phyloP scores from a whole-genome alignment of 2,329 filamentous ascomycete genomes.

The Trichoderma oligosporum region DNA sequence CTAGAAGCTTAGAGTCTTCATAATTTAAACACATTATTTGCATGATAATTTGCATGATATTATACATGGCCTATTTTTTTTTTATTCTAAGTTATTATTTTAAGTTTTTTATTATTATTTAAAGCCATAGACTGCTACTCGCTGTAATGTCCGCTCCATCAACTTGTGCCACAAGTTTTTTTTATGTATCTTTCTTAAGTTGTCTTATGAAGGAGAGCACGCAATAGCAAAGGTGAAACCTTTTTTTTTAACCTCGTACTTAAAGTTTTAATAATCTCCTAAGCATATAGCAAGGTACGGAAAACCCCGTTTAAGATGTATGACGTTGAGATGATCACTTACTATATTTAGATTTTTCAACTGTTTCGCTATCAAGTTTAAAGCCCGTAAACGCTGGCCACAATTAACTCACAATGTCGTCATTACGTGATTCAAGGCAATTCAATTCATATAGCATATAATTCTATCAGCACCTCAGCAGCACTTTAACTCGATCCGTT shows the following conservation, averaged over 20 bases:
- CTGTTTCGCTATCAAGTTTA: background rate
- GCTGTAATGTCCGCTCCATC: too few relatives aligned
- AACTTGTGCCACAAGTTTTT: too few relatives aligned
- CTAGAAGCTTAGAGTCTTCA: background rate
- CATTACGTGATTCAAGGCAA: background rate
- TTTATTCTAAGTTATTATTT: background rate
- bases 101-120: background rate
- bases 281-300: background rate
- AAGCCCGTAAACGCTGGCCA: background rate
- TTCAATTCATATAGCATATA: background rate
- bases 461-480: too few relatives aligned
- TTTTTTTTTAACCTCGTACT: too few relatives aligned
- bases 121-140: too few relatives aligned
- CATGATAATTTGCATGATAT: too few relatives aligned
- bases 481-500: too few relatives aligned
- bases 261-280: too few relatives aligned
- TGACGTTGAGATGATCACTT: constrained; percentile 11
- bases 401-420: constrained; percentile 17
- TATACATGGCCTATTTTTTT: background rate
- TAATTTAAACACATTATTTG: background rate
- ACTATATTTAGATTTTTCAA: background rate
- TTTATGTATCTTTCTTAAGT: too few relatives aligned
- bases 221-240: too few relatives aligned
- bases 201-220: too few relatives aligned
- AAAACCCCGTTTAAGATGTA: background rate